Evolutionary conservation across 106 monocot species (phyloP), one percentile per base, ranked within the genome.

Genomic region (Alisma plantagoaquatica): DNA sequence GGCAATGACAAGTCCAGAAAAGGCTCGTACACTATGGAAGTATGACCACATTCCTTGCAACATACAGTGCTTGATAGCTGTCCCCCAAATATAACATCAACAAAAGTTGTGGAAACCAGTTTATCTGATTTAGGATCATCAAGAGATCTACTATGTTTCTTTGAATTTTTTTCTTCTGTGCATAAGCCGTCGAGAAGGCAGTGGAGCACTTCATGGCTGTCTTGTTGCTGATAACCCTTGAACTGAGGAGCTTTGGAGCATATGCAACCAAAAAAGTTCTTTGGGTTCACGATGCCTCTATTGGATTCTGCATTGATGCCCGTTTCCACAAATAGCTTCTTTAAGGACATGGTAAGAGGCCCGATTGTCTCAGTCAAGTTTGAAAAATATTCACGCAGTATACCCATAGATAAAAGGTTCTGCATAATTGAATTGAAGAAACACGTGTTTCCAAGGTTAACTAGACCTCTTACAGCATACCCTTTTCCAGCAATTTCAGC

Each of bases 1-100:
- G 94, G 88, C 33, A 96, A 35, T 10, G 94, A 96, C 29, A 96
- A 66, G 63, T 96, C 94, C 8, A 84, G 52, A 51, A 88, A 88
- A 14, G 84, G 78, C 53, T 84, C 84, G 49, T 73, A 70, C 25
- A 88, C 80, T 30, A 73, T 41, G 10, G 94, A 88, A 27, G 72
- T 78, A 49, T 74, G 60, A 33, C 81, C 70, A 32, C 94, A 96
- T 23, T 73, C 80, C 26, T 33, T 27, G 60, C 88, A 88, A 28
- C 71, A 70, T 2, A 80, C 65, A 0, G 84, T 81, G 52, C 73
- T 84, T 0, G 84, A 88, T 17, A 83, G 49, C 53, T 68, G 67
- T 11, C 94, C 94, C n/a, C 73, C 66, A 60, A 88, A 96, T 22
- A 88, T 49, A 10, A 47, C 20, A 62, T 96, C 88, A 9, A 96